phyloP scores from a whole-genome alignment of 139 green algal genomes.

The Coelastrella sp. region DNA sequence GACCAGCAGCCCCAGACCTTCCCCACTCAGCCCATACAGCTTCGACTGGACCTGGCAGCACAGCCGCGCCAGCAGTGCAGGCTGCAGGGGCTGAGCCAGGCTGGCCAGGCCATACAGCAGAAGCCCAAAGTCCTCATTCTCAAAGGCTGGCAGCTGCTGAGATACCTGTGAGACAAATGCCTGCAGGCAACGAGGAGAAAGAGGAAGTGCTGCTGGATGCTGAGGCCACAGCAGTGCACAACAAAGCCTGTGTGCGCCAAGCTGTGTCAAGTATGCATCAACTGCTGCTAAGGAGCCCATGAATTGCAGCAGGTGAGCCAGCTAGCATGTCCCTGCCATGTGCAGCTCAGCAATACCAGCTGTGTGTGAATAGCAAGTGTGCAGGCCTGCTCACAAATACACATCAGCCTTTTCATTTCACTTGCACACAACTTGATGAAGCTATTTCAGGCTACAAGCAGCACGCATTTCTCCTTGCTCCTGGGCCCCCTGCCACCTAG shows the following conservation, averaged over 20 bases:
- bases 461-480: too few species aligned
- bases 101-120: slow-evolving; percentile 54
- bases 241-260: background rate
- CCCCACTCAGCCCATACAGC: slow-evolving; percentile 41
- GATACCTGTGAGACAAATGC: slow-evolving; percentile 45
- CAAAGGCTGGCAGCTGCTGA: slow-evolving; percentile 41
- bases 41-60: slow-evolving; percentile 16
- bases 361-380: too few species aligned
- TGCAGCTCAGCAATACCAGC: too few species aligned
- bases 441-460: too few species aligned
- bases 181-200: background rate
- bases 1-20: slow-evolving; percentile 52
- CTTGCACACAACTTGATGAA: too few species aligned
- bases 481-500: too few species aligned
- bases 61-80: slow-evolving; percentile 23
- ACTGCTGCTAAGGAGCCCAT: background rate
- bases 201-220: background rate
- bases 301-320: background rate
- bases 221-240: background rate
- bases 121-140: slow-evolving; percentile 53
- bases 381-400: too few species aligned
- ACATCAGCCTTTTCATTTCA: too few species aligned
- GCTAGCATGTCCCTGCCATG: too few species aligned
- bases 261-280: background rate
- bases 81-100: slow-evolving; percentile 51